A percentile compares a stretch with the other conserved stretches of the same genome.
phyloP scores from a whole-genome alignment of 2,329 filamentous ascomycete species.

The Aspergillus pseudonomiae region DNA sequence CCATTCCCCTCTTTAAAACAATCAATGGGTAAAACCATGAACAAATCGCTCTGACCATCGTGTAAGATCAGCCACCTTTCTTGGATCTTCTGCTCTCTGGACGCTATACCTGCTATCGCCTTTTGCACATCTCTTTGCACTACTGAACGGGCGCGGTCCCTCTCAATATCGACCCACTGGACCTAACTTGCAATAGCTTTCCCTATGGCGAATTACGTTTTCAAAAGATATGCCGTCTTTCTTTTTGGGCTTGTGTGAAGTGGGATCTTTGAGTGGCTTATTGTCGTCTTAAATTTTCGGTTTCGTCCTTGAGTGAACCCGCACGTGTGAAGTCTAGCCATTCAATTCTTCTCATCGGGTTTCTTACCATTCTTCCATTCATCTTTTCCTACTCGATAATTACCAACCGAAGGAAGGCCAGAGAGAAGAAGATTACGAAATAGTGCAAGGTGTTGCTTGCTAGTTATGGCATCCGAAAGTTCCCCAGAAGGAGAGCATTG shows the following conservation, averaged over 20 bases:
- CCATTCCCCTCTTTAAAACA: constrained; percentile 7
- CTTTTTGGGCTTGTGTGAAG: constrained; percentile 47
- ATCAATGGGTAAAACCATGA: constrained; percentile 20
- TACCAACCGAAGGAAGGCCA: constrained; percentile 11
- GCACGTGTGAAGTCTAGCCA: constrained; percentile 27
- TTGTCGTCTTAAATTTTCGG: constrained; percentile 36
- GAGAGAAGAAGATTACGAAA: constrained; percentile 10
- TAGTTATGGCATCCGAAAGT: constrained; percentile 37
- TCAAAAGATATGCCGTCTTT: constrained; percentile 49
- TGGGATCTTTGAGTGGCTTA: constrained; percentile 43
- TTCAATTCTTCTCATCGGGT: constrained; percentile 25
- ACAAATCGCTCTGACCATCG: constrained; percentile 26
- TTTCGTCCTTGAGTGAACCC: constrained; percentile 27
- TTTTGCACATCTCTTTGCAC: not conserved
- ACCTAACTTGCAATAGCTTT: constrained; percentile 31
- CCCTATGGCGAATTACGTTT: constrained; percentile 46
- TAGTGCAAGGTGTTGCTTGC: constrained; percentile 15
- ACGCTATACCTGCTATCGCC: constrained; percentile 1
- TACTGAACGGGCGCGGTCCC: not conserved
- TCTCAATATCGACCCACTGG: constrained; percentile 19
- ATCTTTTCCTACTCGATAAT: constrained; percentile 22
- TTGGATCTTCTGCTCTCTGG: constrained; percentile 3
- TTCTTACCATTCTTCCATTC: constrained; percentile 21
- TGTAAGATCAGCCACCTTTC: constrained; percentile 22
- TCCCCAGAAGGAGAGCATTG: constrained; percentile 31